Percentiles rank a stretch among this genome's conserved stretches.
Evolutionary conservation across 2,329 filamentous ascomycete genomes (phyloP).

Genomic region (Beauveria australis): DNA sequence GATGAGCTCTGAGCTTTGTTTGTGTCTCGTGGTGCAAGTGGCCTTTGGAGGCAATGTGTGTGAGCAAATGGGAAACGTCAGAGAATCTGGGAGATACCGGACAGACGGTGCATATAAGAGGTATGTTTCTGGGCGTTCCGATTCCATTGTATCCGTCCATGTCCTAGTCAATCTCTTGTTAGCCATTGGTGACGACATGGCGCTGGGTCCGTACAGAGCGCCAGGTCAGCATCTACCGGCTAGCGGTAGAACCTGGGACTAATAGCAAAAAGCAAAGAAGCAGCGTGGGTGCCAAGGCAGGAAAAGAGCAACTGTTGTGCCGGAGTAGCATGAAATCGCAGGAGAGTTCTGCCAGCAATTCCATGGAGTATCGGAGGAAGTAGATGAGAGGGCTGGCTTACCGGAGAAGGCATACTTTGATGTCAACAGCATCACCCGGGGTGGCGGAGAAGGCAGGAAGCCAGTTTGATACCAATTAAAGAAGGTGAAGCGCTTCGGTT

Average conservation of each 20-base stretch:
- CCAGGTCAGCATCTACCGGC: not conserved
- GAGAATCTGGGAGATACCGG: slow-evolving; percentile 74
- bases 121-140: slow-evolving; percentile 37
- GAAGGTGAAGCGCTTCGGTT: not conserved
- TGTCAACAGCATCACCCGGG: not conserved
- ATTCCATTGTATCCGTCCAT: slow-evolving; percentile 24
- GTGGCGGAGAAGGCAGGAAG: not conserved
- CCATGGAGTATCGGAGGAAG: not conserved
- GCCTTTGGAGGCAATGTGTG: slow-evolving; percentile 87
- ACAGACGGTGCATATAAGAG: slow-evolving; percentile 76
- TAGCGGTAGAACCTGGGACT: not conserved
- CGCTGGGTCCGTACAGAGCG: not conserved
- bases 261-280: slow-evolving; percentile 13
- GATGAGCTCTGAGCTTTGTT: slow-evolving; percentile 61
- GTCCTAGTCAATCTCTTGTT: slow-evolving; percentile 18
- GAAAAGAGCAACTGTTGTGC: slow-evolving; percentile 20
- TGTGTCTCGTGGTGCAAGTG: slow-evolving; percentile 81
- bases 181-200: not conserved
- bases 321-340: slow-evolving; percentile 9
- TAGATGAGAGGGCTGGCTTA: slow-evolving; percentile 1
- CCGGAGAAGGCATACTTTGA: not conserved
- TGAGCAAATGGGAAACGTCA: slow-evolving; percentile 84
- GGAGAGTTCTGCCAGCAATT: slow-evolving; percentile 8
- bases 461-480: not conserved
- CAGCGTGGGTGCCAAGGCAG: slow-evolving; percentile 12